A percentile compares a stretch with the other conserved stretches of the same genome.
These are phyloP conservation scores for Xylaria sp. DNA, from an alignment of 2,329 filamentous ascomycete species.

Conservation along the genomic window DNA sequence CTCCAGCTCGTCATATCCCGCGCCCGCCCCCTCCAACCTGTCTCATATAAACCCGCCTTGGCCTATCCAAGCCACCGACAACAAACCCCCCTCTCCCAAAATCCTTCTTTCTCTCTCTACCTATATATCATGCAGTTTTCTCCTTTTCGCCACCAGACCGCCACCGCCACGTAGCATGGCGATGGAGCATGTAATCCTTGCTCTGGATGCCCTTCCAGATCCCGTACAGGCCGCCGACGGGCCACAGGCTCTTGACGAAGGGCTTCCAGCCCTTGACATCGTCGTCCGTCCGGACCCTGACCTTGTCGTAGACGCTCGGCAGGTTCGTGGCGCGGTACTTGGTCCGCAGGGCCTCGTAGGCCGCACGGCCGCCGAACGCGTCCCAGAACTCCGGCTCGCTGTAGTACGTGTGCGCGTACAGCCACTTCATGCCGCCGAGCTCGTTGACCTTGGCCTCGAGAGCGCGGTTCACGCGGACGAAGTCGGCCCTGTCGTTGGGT, in stretches of 20 bases:
- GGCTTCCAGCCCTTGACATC: slow-evolving; percentile 53
- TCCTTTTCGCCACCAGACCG: slow-evolving; percentile 47
- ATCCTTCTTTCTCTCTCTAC: background rate
- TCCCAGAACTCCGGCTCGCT: slow-evolving; percentile 75
- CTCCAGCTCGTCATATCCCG: background rate
- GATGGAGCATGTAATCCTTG: slow-evolving; percentile 64
- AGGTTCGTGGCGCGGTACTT: slow-evolving; percentile 72
- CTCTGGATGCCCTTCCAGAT: slow-evolving; percentile 69
- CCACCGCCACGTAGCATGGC: slow-evolving; percentile 65
- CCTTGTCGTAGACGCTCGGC: slow-evolving; percentile 77
- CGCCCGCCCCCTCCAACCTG: background rate
- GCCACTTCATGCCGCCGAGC: slow-evolving; percentile 83
- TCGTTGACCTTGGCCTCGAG: slow-evolving; percentile 75
- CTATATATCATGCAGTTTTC: slow-evolving; percentile 37
- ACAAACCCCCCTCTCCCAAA: background rate
- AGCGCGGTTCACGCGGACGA: slow-evolving; percentile 74
- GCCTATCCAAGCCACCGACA: background rate
- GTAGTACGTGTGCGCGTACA: slow-evolving; percentile 89
- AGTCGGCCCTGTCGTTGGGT: slow-evolving; percentile 64
- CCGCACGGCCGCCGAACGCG: slow-evolving; percentile 65
- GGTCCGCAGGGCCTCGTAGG: slow-evolving; percentile 70
- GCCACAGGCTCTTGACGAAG: slow-evolving; percentile 61
- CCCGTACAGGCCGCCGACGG: slow-evolving; percentile 68
- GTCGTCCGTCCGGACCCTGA: slow-evolving; percentile 63
- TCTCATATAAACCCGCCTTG: background rate